Percentiles rank a stretch among this genome's conserved stretches.
These are phyloP conservation scores for Alternaria postmessia DNA, from an alignment of 2,329 filamentous ascomycete genomes.

Conservation along the genomic window DNA sequence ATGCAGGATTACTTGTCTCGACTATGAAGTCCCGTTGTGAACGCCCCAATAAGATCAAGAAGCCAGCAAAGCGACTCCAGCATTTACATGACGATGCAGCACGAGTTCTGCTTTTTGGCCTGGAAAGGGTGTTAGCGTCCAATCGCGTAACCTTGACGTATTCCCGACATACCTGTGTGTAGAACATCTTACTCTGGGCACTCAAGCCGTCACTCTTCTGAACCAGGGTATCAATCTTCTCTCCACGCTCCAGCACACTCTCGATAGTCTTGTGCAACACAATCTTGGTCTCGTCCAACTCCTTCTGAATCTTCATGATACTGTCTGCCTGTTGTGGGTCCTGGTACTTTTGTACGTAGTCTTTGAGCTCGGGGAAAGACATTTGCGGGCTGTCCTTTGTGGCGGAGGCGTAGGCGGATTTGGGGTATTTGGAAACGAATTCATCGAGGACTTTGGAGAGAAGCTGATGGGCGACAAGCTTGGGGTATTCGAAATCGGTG, in stretches of 20 bases:
- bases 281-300: constrained; percentile 97
- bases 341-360: constrained; percentile 82
- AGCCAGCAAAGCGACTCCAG: not conserved
- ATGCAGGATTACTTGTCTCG: constrained; percentile 6
- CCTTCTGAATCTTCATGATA: constrained; percentile 94
- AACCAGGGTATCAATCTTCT: constrained; percentile 95
- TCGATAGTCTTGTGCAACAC: constrained; percentile 97
- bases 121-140: not conserved
- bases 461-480: constrained; percentile 82
- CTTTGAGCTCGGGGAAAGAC: constrained; percentile 76
- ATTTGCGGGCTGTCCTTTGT: constrained; percentile 51
- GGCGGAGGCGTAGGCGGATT: constrained; percentile 68
- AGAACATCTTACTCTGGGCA: constrained; percentile 97
- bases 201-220: constrained; percentile 92
- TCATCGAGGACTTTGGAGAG: constrained; percentile 88
- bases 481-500: constrained; percentile 63
- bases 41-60: constrained; percentile 1
- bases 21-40: constrained; percentile 11
- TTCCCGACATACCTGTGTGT: constrained; percentile 69
- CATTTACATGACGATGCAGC: constrained; percentile 63
- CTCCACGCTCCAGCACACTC: constrained; percentile 84
- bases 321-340: constrained; percentile 88
- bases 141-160: too few relatives aligned
- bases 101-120: constrained; percentile 66
- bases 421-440: constrained; percentile 79